Base-by-base conservation (phyloP, 2,329 filamentous ascomycete genomes). In the Apiospora malaysiana region DNA sequence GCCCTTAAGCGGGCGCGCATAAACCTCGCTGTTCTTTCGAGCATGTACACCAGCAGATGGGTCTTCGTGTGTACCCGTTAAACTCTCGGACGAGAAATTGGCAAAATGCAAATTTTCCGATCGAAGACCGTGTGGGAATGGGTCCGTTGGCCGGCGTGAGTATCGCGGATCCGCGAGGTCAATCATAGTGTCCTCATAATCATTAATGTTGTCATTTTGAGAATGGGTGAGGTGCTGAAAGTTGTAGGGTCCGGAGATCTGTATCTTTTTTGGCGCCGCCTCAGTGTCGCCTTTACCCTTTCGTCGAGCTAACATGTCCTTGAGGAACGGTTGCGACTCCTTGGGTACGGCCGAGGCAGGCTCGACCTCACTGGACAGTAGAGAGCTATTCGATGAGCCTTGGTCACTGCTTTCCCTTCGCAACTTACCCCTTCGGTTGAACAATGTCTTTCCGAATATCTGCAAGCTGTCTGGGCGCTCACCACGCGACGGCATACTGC, bases 211-310 rank as follows among this genome's bases (percentile, higher is more conserved):
- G 42, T 89, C 85, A 66, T 85, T 85, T 16, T 84, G 82, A 16
- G 86, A 89, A 77, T 91, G 89, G 4, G 87, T 85, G 45, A 92
- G 83, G 78, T 92, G 90, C 76, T 91, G 89, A 72, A 92, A 92
- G 81, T 91, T 91, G 79, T 90, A 91, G 2, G 90, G 90, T 0
- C 83, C 86, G 0, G 90, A 92, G 69, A 92, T 92, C 69, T 86
- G 85, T 68, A 86, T 76, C 73, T 83, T 85, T 75, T 79, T 86
- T 69, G 78, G 77, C 18, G 77, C 78, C 74, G 68, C 74, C 68
- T 76, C 76, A 27, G 49, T 18, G 6, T 79, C 78, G n/a, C 77
- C 77, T 69, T 79, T 83, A 68, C 77, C 74, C 74, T 85, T 86
- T 69, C 88, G 84, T 68, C 88, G 83, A 59, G 83, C 79, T 71